Conservation (phyloP, 345 rosid species). For the Sonneratia alba region DNA sequence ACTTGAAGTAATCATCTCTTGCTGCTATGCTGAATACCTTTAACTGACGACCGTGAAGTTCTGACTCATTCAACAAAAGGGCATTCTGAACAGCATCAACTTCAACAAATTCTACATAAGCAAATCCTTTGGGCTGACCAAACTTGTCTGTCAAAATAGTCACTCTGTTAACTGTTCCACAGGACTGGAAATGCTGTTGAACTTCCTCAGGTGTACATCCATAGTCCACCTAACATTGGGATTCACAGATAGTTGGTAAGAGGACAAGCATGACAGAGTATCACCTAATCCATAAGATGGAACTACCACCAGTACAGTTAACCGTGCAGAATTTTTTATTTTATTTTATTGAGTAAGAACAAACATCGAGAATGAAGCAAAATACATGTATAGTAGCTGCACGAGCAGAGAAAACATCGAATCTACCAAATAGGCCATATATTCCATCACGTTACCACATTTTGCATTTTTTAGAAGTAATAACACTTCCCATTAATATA, state of each 20-base stretch:
- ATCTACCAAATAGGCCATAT: no score
- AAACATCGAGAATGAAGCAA: no score
- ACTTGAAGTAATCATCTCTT: background rate
- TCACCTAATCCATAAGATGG: background rate
- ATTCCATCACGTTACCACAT: no score
- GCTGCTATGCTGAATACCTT: constrained; percentile 37
- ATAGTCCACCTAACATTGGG: constrained; percentile 66
- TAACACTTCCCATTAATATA: no score
- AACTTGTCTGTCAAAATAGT: constrained; percentile 98
- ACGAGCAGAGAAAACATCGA: no score
- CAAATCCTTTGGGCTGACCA: constrained; percentile 99
- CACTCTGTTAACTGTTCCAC: constrained; percentile 95
- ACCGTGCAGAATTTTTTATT: background rate
- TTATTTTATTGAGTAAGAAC: no score
- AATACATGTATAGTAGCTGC: no score
- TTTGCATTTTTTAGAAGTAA: no score
- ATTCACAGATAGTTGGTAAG: background rate
- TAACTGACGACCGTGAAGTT: constrained; percentile 90
- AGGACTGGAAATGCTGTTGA: constrained; percentile 97
- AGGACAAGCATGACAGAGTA: background rate
- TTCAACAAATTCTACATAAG: constrained; percentile 95
- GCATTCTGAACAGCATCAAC: constrained; percentile 92
- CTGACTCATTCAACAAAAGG: constrained; percentile 84
- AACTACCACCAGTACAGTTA: no score
- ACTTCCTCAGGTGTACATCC: constrained; percentile 98